Conservation (phyloP, 768 basidiomycete species). For the Kwoniella bestiolae region DNA sequence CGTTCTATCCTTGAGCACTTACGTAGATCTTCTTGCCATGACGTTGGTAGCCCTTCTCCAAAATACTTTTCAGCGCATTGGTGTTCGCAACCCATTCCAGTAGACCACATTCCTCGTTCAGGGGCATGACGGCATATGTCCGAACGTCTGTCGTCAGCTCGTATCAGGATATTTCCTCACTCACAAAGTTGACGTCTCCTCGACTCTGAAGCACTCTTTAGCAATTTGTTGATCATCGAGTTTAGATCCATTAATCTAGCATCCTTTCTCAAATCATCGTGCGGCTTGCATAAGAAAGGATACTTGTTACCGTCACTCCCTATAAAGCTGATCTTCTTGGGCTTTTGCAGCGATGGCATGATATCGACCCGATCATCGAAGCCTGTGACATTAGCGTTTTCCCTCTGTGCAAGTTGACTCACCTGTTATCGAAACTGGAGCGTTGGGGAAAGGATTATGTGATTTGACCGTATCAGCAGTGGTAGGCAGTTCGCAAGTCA, state of each 20-base stretch:
- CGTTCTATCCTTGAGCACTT: conserved; percentile 37
- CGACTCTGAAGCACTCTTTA: conserved; percentile 92
- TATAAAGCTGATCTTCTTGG: conserved; percentile 82
- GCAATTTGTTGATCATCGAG: conserved; percentile 91
- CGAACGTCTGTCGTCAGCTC: conserved; percentile 70
- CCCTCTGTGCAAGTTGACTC: conserved; percentile 33
- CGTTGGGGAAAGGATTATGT: conserved; percentile 78
- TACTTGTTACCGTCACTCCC: conserved; percentile 83
- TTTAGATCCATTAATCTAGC: conserved; percentile 98
- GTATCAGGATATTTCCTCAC: conserved; percentile 52
- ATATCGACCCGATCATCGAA: conserved; percentile 82
- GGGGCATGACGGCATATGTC: conserved; percentile 96
- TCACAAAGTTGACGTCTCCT: conserved; percentile 84
- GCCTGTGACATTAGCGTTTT: conserved; percentile 59
- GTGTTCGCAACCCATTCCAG: conserved; percentile 99
- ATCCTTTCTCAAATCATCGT: conserved; percentile 96
- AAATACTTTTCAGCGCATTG: conserved; percentile 74
- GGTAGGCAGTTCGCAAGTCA: conserved; percentile 84
- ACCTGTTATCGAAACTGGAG: conserved; percentile 79
- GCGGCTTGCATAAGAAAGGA: conserved; percentile 93
- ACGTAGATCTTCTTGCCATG: conserved; percentile 63
- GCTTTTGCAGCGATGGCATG: conserved; percentile 89
- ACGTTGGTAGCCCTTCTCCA: conserved; percentile 70
- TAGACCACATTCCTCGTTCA: conserved; percentile 96
- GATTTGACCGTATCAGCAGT: conserved; percentile 64